These are phyloP conservation scores for Neurospora tetrasperma DNA, from an alignment of 495 filamentous ascomycete genomes.

Conservation along the genomic window DNA sequence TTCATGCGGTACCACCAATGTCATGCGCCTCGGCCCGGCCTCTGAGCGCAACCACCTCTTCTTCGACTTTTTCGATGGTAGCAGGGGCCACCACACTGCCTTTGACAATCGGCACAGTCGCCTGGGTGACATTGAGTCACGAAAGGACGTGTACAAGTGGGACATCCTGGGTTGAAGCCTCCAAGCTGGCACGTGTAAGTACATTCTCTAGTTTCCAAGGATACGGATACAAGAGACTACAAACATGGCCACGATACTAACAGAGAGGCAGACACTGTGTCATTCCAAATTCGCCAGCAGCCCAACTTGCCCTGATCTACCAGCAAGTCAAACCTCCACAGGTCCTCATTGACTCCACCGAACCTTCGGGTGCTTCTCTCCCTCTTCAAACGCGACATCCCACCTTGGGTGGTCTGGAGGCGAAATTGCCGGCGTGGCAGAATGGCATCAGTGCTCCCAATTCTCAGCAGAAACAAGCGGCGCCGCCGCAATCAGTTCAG, in stretches of 20 bases:
- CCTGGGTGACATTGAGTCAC: background rate
- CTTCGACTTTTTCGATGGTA: background rate
- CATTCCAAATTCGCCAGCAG: background rate
- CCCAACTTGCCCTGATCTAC: background rate
- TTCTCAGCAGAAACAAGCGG: too few species aligned
- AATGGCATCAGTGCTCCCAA: too few species aligned
- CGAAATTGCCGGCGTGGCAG: too few species aligned
- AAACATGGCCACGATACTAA: background rate
- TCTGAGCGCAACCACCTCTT: background rate
- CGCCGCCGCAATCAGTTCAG: too few species aligned
- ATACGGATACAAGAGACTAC: background rate
- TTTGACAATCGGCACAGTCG: background rate
- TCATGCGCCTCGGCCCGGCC: background rate
- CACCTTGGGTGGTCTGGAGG: too few species aligned
- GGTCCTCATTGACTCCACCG: background rate
- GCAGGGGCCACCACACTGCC: too few species aligned
- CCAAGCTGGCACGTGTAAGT: too few species aligned
- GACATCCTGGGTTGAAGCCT: too few species aligned
- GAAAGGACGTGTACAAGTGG: too few species aligned
- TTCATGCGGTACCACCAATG: background rate
- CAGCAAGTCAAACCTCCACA: background rate
- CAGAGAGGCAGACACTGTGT: background rate
- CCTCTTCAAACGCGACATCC: too few species aligned
- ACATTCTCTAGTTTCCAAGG: too few species aligned
- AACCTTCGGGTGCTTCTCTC: background rate